Conservation (phyloP, 495 filamentous ascomycete species). For the Aspergillus hancockii region DNA sequence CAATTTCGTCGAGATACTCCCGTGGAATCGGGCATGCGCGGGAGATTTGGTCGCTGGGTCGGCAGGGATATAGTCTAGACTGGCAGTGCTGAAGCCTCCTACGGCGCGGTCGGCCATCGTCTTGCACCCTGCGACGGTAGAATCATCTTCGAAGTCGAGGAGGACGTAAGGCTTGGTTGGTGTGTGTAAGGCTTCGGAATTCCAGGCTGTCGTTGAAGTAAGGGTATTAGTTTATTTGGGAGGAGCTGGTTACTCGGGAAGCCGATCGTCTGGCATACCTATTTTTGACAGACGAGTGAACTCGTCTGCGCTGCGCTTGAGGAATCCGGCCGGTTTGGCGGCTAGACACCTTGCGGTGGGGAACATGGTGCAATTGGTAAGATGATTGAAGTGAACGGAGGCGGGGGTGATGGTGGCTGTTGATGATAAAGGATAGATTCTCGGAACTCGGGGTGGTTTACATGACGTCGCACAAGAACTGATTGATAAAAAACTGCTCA, state of each 20-base stretch:
- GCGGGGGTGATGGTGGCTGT: background rate
- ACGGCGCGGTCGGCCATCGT: slow-evolving; percentile 83
- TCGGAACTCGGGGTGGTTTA: background rate
- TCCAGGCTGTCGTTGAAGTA: slow-evolving; percentile 40
- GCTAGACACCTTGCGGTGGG: slow-evolving; percentile 51
- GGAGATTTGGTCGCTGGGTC: slow-evolving; percentile 43
- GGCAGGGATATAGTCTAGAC: slow-evolving; percentile 65
- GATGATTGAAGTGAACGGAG: too few species aligned
- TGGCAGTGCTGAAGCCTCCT: slow-evolving; percentile 76
- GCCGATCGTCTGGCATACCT: slow-evolving; percentile 41
- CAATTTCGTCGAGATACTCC: slow-evolving; percentile 82
- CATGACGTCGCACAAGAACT: slow-evolving; percentile 6
- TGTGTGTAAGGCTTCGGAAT: slow-evolving; percentile 47
- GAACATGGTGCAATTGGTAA: slow-evolving; percentile 37
- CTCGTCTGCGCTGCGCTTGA: slow-evolving; percentile 65
- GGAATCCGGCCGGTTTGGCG: slow-evolving; percentile 52
- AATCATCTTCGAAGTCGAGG: slow-evolving; percentile 61
- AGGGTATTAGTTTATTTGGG: background rate
- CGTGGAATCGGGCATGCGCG: slow-evolving; percentile 77
- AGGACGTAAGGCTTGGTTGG: slow-evolving; percentile 52
- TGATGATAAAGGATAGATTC: background rate
- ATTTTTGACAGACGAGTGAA: slow-evolving; percentile 59
- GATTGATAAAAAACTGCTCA: background rate
- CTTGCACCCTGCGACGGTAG: slow-evolving; percentile 67
- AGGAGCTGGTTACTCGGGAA: background rate